Conservation (phyloP, 1,284 basidiomycete species). For the Retiboletus flavoniger region DNA sequence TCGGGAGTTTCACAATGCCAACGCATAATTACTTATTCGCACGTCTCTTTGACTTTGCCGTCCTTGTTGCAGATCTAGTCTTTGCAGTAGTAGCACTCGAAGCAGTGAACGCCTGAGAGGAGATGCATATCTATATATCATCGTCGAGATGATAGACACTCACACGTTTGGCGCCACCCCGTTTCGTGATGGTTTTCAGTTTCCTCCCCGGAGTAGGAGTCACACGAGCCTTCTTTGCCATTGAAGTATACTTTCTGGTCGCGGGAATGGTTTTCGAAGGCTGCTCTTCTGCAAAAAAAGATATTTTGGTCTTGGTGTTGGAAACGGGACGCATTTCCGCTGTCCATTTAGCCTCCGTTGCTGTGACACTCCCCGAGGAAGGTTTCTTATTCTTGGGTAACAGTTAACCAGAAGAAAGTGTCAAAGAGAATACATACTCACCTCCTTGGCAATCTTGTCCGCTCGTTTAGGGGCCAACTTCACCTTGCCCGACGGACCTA, state of each 20-base stretch:
- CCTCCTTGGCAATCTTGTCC: conserved; percentile 61
- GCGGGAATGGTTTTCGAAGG: conserved; percentile 28
- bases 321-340: conserved; percentile 17
- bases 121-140: conserved; percentile 31
- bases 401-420: neutral
- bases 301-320: neutral
- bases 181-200: conserved; percentile 35
- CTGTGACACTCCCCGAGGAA: neutral
- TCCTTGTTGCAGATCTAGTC: conserved; percentile 17
- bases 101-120: conserved; percentile 43
- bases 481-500: conserved; percentile 59
- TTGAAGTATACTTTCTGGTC: conserved; percentile 34
- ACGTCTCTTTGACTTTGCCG: conserved; percentile 32
- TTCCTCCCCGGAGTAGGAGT: conserved; percentile 37
- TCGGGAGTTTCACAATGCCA: neutral
- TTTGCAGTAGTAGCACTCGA: conserved; percentile 26
- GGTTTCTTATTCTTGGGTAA: conserved; percentile 35
- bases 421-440: conserved; percentile 26
- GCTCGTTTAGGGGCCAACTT: conserved; percentile 61
- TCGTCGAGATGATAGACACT: conserved; percentile 18
- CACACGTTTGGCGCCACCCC: conserved; percentile 29
- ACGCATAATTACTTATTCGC: conserved; percentile 31
- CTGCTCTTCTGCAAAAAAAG: conserved; percentile 25
- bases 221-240: conserved; percentile 41
- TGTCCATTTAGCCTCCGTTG: conserved; percentile 24